Conservation (phyloP, 305 asterid species). For the Fraxinus xanthoxyloides region DNA sequence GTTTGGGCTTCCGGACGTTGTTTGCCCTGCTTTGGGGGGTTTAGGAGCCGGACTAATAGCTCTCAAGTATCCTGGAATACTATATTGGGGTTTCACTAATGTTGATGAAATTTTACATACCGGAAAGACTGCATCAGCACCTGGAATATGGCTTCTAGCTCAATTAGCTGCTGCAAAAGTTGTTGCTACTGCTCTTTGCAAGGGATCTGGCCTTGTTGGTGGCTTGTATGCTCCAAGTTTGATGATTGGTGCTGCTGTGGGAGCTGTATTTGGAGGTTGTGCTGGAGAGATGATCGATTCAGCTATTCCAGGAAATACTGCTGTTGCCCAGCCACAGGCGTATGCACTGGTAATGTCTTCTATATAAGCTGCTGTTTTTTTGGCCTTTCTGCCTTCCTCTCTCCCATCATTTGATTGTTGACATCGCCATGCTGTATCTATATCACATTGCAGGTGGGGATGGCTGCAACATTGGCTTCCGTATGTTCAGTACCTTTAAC, state of each 20-base stretch:
- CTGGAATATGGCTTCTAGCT: slow-evolving; percentile 93
- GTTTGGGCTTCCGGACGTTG: slow-evolving; percentile 79
- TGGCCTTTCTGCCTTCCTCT: slow-evolving; percentile 6
- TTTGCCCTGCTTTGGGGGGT: slow-evolving; percentile 96
- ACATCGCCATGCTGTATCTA: slow-evolving; percentile 8
- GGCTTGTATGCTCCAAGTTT: slow-evolving; percentile 97
- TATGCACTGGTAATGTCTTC: slow-evolving; percentile 73
- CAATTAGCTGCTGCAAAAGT: slow-evolving; percentile 91
- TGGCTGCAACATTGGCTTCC: slow-evolving; percentile 99
- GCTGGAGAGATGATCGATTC: slow-evolving; percentile 89
- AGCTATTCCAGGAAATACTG: slow-evolving; percentile 94
- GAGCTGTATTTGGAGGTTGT: slow-evolving; percentile 94
- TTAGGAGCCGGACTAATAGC: slow-evolving; percentile 97
- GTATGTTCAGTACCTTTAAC: slow-evolving; percentile 96
- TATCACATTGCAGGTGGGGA: slow-evolving; percentile 74
- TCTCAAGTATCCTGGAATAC: slow-evolving; percentile 89
- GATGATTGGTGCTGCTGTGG: slow-evolving; percentile 99
- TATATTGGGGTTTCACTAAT: slow-evolving; percentile 96
- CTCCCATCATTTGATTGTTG: not conserved
- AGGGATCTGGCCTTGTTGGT: slow-evolving; percentile 97
- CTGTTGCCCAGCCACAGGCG: slow-evolving; percentile 97
- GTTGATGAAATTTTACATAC: slow-evolving; percentile 95
- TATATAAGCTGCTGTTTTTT: not conserved
- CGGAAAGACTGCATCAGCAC: slow-evolving; percentile 97
- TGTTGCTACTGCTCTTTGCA: slow-evolving; percentile 90